Base-by-base conservation (phyloP, 805 yeast genomes). In the Myxozyma melibiosi region DNA sequence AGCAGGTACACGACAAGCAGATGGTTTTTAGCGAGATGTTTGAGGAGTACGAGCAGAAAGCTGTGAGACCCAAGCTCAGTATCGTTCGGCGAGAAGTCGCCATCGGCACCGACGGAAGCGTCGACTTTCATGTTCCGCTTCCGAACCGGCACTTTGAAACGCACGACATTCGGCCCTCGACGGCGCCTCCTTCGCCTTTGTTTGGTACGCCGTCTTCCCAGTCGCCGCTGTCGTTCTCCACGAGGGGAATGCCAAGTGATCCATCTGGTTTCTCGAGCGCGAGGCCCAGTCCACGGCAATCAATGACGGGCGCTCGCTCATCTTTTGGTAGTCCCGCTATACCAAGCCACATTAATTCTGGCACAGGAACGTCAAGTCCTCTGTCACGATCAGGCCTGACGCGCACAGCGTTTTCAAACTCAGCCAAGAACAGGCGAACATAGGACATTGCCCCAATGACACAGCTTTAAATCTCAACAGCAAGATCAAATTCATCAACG, bases 21-120 rank as follows among this genome's bases (percentile, higher is more conserved):
- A 73, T 85, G 7, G 67, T 87, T 3, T 77, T 78, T 55, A 80
- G 79, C 57, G 89, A 86, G 66, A 80, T 81, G 60, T 73, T 84
- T 57, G 78, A 78, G 35, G 94, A 88, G 65, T 83, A 83, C 65
- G 79, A 84, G 63, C 70, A 76, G 30, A 86, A 87, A 67, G 81
- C 77, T 60, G 85, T 85, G 16, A 78, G 78, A 34, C 90, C 90
- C 2, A 77, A 78, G 49, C 71, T 80, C 1, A 75, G 82, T 7
- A 76, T 77, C 9, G 69, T 74, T 45, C 76, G 77, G 45, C 80
- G 83, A 63, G 89, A 87, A 63, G 89, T 80, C 4, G 75, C 80
- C 22, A 75, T 85, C 4, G 74, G 74, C 28, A 56, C 71, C 1
- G 72, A 70, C 35, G 71, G 71, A 22, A 47, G 47, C 18, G 71